A percentile compares a stretch with the other conserved stretches of the same genome.
Conservation (phyloP, 2,329 filamentous ascomycete species). For the Aspergillus aculeatus region DNA sequence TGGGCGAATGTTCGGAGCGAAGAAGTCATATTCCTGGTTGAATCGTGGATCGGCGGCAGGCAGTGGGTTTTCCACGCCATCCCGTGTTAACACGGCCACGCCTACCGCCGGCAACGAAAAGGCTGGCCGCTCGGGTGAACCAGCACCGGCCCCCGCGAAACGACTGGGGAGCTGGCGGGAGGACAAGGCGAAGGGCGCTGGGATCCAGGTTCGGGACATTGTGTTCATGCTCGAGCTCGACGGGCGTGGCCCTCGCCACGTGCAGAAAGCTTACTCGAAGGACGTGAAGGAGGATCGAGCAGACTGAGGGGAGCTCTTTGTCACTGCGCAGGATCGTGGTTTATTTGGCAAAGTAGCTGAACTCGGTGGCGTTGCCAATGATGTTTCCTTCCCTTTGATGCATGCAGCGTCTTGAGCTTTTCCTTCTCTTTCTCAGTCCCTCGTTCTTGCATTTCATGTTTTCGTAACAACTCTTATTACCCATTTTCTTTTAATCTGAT, state of each 20-base stretch:
- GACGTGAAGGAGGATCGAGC: slow-evolving; percentile 42
- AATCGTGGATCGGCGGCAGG: slow-evolving; percentile 36
- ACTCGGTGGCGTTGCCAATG: slow-evolving; percentile 11
- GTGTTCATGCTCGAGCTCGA: slow-evolving; percentile 76
- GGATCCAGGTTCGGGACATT: slow-evolving; percentile 83
- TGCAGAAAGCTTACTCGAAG: slow-evolving; percentile 45
- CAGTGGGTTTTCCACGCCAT: slow-evolving; percentile 40
- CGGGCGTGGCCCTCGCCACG: slow-evolving; percentile 51
- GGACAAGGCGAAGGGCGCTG: slow-evolving; percentile 70
- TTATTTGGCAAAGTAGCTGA: slow-evolving; percentile 23
- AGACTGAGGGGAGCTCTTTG: slow-evolving; percentile 20
- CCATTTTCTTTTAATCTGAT: not conserved
- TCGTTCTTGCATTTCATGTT: not conserved
- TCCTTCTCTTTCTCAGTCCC: not conserved
- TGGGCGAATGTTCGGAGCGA: slow-evolving; percentile 49
- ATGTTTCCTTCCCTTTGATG: slow-evolving; percentile 10
- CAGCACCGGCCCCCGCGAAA: slow-evolving; percentile 49
- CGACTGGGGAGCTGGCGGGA: slow-evolving; percentile 75
- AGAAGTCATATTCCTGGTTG: slow-evolving; percentile 51
- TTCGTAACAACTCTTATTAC: not conserved
- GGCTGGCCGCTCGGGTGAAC: slow-evolving; percentile 27
- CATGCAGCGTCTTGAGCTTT: slow-evolving; percentile 5
- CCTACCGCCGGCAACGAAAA: slow-evolving; percentile 33
- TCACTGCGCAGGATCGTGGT: slow-evolving; percentile 27
- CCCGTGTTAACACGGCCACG: slow-evolving; percentile 32